phyloP scores from a whole-genome alignment of 768 basidiomycete species.

The Dacryopinax spathularia region DNA sequence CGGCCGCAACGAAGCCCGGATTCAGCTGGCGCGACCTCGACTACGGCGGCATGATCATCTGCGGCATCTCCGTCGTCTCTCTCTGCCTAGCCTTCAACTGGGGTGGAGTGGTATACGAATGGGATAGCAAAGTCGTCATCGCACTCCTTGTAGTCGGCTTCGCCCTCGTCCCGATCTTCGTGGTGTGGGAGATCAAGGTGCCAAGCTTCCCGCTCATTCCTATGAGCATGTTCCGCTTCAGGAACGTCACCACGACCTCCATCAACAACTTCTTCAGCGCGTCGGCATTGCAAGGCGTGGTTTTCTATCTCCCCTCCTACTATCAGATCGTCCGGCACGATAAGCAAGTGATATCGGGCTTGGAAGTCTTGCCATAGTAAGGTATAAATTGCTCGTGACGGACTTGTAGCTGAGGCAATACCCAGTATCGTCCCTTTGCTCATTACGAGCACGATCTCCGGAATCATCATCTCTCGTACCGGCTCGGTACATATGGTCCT shows the following conservation, averaged over 20 bases:
- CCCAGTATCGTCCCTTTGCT: neutral
- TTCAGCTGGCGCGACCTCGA: neutral
- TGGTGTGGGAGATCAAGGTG: neutral
- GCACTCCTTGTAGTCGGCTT: neutral
- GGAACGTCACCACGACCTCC: neutral
- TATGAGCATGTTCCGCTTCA: neutral
- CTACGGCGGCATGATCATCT: neutral
- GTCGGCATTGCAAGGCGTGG: neutral
- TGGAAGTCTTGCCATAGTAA: neutral
- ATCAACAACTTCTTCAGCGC: neutral
- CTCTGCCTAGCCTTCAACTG: neutral
- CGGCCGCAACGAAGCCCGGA: neutral
- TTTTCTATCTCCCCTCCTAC: neutral
- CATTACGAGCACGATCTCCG: neutral
- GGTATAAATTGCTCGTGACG: neutral
- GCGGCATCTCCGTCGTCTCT: neutral
- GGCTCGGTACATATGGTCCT: neutral
- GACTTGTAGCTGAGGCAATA: neutral
- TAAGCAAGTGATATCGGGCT: neutral
- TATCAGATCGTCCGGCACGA: neutral
- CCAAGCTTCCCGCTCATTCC: neutral
- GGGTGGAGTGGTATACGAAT: neutral
- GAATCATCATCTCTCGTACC: neutral
- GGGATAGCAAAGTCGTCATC: neutral
- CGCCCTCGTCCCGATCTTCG: neutral